These are phyloP conservation scores for Phellopilus nigrolimitatus DNA, from an alignment of 1,284 basidiomycete genomes.

Conservation along the genomic window DNA sequence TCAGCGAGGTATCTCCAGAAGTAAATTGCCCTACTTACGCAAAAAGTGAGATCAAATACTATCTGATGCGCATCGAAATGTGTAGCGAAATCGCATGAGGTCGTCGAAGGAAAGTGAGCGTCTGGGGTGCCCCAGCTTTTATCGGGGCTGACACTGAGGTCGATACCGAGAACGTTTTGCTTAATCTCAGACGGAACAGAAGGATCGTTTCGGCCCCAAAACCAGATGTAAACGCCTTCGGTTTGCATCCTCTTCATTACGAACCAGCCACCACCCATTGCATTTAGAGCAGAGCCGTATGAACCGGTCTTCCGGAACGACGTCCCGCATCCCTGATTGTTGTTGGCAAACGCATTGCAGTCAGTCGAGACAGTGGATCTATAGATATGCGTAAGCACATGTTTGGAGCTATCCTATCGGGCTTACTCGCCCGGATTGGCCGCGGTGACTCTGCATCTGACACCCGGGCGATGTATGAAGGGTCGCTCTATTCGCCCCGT, in stretches of 20 bases:
- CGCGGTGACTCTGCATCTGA: slow-evolving; percentile 20
- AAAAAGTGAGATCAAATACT: slow-evolving; percentile 24
- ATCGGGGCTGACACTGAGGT: slow-evolving; percentile 23
- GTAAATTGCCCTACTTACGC: slow-evolving; percentile 20
- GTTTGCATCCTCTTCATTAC: slow-evolving; percentile 24
- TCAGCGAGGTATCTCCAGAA: not conserved
- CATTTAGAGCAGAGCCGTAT: slow-evolving; percentile 31
- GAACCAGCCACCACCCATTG: slow-evolving; percentile 29
- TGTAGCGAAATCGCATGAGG: slow-evolving; percentile 23
- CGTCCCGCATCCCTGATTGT: slow-evolving; percentile 37
- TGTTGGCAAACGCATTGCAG: slow-evolving; percentile 32
- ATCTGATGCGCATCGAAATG: slow-evolving; percentile 27
- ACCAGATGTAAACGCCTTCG: slow-evolving; percentile 30
- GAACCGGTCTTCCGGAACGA: slow-evolving; percentile 27
- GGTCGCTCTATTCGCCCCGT: slow-evolving; percentile 26
- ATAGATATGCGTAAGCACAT: not conserved
- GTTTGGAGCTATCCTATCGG: slow-evolving; percentile 1
- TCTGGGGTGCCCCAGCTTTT: slow-evolving; percentile 27
- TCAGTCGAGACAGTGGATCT: slow-evolving; percentile 20
- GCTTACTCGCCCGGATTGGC: slow-evolving; percentile 24
- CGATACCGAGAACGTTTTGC: slow-evolving; percentile 23
- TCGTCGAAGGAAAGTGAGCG: slow-evolving; percentile 28
- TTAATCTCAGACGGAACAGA: slow-evolving; percentile 27
- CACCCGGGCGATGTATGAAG: slow-evolving; percentile 31
- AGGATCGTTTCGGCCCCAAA: slow-evolving; percentile 27